Evolutionary conservation across 768 basidiomycete genomes (phyloP), one percentile per base, ranked within the genome.

Genomic region (Antrodiella citrinella): DNA sequence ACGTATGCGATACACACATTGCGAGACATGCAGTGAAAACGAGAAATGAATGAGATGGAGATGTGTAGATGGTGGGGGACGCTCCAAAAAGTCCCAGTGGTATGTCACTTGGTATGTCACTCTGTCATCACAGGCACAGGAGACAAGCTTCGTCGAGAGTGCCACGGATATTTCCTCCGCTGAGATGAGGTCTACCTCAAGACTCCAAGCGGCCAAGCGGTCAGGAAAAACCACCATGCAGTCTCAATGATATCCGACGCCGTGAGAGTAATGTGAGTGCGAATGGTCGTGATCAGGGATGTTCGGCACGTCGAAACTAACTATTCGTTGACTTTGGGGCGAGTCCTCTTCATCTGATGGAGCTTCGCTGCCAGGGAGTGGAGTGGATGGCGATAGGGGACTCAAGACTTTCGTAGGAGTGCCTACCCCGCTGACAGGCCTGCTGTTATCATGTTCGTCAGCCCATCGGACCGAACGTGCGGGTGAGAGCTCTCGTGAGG

Each of bases 381-480:
- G 59, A 43, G 56, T 52, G 18, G 54, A 46, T 26, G 56, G 53
- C 41, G 59, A 49, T 25, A 54, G 45, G 9, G 59, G 46, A 43
- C 50, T 49, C 26, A 46, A 45, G 22, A 59, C 23, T 18, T 56
- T 52, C 21, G 59, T 55, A 10, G 62, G 54, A 23, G 39, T 25
- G 24, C 42, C 3, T 20, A 57, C 54, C 12, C 56, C 55, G 4
- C 51, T 47, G n/a, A 53, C 53, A 18, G 26, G 49, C 40, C 45
- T 24, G 44, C 35, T 35, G 13, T 47, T 41, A n/a, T 55, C 61
- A n/a, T n/a, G n/a, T 47, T 67, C 62, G 47, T 76, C 74, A 35
- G 67, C 72, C 55, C 74, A 77, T 26, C 72, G 69, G 48, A 76
- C 67, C 11, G 74, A 77, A n/a, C 74, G 72, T 7, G 69, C 54